Evolutionary conservation across 805 yeast genomes (phyloP).

Genomic region (Starmerella gropengiesseri): DNA sequence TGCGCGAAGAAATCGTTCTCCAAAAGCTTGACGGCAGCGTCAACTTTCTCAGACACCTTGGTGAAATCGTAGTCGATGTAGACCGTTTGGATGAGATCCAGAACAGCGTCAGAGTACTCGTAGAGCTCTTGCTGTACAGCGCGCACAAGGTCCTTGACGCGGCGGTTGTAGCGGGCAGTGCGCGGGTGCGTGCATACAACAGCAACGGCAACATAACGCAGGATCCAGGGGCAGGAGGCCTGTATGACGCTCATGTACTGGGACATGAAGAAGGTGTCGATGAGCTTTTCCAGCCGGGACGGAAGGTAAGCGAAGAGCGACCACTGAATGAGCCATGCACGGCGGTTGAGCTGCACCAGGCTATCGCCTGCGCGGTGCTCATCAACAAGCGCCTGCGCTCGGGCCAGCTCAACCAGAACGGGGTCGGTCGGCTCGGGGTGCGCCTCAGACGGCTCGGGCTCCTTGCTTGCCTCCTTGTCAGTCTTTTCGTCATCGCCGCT

Average conservation of each 20-base stretch:
- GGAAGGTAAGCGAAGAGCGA: constrained; percentile 52
- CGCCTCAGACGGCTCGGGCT: not conserved
- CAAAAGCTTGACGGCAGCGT: constrained; percentile 38
- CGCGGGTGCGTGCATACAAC: constrained; percentile 30
- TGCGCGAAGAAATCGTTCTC: constrained; percentile 49
- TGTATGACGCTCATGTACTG: constrained; percentile 57
- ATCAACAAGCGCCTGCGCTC: constrained; percentile 49
- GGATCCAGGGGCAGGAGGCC: constrained; percentile 61
- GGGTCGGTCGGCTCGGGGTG: constrained; percentile 36
- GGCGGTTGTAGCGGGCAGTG: constrained; percentile 35
- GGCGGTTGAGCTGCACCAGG: constrained; percentile 47
- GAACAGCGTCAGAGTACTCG: constrained; percentile 56
- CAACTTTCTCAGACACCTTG: constrained; percentile 39
- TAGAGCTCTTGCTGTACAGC: constrained; percentile 51
- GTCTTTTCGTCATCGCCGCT: constrained; percentile 35
- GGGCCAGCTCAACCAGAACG: constrained; percentile 43
- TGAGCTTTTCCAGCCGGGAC: constrained; percentile 41
- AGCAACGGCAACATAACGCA: constrained; percentile 56
- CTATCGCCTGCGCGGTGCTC: constrained; percentile 44
- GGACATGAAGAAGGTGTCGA: constrained; percentile 48
- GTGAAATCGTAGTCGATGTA: constrained; percentile 52
- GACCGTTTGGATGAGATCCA: constrained; percentile 44
- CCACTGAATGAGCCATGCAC: constrained; percentile 64
- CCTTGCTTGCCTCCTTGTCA: constrained; percentile 18
- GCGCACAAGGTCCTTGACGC: constrained; percentile 46